phyloP scores from a whole-genome alignment of 768 basidiomycete species.

The Rhodotorula sphaerocarpa region DNA sequence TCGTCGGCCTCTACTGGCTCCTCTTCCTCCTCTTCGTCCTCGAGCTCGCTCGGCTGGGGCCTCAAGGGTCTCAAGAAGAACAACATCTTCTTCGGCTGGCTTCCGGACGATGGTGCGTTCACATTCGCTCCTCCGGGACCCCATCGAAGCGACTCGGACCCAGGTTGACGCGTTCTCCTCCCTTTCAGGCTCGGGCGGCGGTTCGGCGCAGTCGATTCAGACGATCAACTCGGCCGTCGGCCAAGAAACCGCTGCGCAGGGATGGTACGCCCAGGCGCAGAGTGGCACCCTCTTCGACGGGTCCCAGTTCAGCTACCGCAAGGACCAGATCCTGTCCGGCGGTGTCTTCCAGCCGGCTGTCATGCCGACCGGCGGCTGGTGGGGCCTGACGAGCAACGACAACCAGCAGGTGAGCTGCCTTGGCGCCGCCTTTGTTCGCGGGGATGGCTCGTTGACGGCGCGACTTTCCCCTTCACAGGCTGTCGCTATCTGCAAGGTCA shows the following conservation, averaged over 20 bases:
- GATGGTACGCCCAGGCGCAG: constrained; percentile 36
- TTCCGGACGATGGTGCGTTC: constrained; percentile 35
- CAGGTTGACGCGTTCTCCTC: background rate
- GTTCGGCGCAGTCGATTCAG: constrained; percentile 33
- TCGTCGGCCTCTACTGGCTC: constrained; percentile 18
- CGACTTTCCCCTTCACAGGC: constrained; percentile 8
- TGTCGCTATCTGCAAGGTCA: constrained; percentile 36
- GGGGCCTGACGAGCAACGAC: constrained; percentile 34
- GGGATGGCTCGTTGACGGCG: background rate
- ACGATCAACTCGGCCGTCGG: constrained; percentile 28
- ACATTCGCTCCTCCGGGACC: background rate
- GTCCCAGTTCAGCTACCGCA: constrained; percentile 32
- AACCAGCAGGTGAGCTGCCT: constrained; percentile 25
- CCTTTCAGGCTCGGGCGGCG: constrained; percentile 35
- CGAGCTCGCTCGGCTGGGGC: constrained; percentile 17
- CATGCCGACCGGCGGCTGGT: constrained; percentile 35
- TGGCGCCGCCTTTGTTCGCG: background rate
- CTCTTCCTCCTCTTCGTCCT: constrained; percentile 15
- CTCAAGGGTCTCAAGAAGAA: constrained; percentile 33
- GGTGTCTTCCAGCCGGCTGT: constrained; percentile 37
- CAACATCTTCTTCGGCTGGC: constrained; percentile 35
- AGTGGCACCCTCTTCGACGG: constrained; percentile 35
- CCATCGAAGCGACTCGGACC: background rate
- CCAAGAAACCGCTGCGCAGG: constrained; percentile 27
- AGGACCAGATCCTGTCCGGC: constrained; percentile 33